These are phyloP conservation scores for Leccinum fibrillosum DNA, from an alignment of 768 basidiomycete genomes.

Conservation along the genomic window DNA sequence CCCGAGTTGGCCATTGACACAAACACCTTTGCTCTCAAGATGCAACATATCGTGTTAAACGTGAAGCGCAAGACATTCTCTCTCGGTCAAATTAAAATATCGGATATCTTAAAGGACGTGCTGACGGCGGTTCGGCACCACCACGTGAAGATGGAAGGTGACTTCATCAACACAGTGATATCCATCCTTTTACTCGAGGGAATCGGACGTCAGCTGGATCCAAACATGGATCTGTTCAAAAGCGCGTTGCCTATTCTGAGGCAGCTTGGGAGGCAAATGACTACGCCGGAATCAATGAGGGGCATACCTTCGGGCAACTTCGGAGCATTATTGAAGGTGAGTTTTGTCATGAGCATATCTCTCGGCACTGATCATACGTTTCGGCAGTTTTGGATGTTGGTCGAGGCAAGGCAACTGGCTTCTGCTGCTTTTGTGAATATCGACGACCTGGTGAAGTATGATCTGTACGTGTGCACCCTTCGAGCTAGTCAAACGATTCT, in stretches of 20 bases:
- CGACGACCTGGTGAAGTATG: constrained; percentile 85
- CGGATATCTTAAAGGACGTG: constrained; percentile 89
- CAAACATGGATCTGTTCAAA: constrained; percentile 90
- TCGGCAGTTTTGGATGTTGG: constrained; percentile 82
- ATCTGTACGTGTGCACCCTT: constrained; percentile 58
- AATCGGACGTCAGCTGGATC: constrained; percentile 92
- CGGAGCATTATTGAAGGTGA: constrained; percentile 85
- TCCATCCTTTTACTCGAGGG: constrained; percentile 92
- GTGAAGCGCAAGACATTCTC: constrained; percentile 98
- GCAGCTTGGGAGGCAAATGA: constrained; percentile 90
- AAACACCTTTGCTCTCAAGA: constrained; percentile 95
- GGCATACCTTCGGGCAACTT: constrained; percentile 68
- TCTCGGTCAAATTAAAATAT: constrained; percentile 94
- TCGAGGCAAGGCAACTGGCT: constrained; percentile 88
- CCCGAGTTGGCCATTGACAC: constrained; percentile 88
- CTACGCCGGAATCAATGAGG: constrained; percentile 60
- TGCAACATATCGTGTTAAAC: constrained; percentile 91
- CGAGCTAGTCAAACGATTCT: constrained; percentile 5
- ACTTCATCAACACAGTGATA: constrained; percentile 98
- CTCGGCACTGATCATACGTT: constrained; percentile 1
- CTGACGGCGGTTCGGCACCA: constrained; percentile 81
- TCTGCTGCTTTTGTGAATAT: constrained; percentile 73
- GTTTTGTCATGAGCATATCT: constrained; percentile 12
- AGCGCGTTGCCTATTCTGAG: constrained; percentile 91
- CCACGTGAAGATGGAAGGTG: constrained; percentile 98